A percentile compares a stretch with the other conserved stretches of the same genome.
These are phyloP conservation scores for Dryas alaskensis DNA, from an alignment of 306 rosid species.

Conservation along the genomic window DNA sequence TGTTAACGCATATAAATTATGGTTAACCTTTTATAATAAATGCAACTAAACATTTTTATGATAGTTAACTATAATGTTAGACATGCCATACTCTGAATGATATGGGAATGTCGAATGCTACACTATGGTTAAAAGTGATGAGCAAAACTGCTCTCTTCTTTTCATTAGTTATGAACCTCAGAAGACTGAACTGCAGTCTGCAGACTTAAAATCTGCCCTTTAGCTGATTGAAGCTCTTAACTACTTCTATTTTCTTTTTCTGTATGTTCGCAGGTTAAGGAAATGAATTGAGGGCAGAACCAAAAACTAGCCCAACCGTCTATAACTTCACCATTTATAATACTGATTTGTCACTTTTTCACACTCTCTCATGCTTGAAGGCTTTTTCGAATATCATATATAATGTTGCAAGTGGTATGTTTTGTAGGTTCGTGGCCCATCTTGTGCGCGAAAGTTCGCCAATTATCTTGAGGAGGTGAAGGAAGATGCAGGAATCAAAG, in stretches of 20 bases:
- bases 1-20: too few species aligned
- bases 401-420: slow-evolving; percentile 5
- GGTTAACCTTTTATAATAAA: too few species aligned
- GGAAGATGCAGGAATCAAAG: slow-evolving; percentile 73
- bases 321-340: background rate
- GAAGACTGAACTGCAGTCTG: background rate
- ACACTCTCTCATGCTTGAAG: background rate
- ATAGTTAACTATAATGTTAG: too few species aligned
- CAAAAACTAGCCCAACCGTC: background rate
- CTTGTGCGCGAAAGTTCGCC: slow-evolving; percentile 69
- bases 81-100: too few species aligned
- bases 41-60: too few species aligned
- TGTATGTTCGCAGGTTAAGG: background rate
- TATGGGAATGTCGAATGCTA: too few species aligned
- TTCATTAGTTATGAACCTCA: background rate
- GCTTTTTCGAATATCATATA: slow-evolving; percentile 13
- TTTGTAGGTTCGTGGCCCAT: slow-evolving; percentile 89
- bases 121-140: too few species aligned
- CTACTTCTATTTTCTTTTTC: background rate
- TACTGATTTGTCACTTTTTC: too few species aligned
- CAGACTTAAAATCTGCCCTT: background rate
- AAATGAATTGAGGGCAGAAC: background rate
- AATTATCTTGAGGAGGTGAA: slow-evolving; percentile 63
- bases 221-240: background rate
- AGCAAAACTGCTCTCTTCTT: too few species aligned